phyloP scores from a whole-genome alignment of 208 protist genomes.

The Leptomonas pyrrhocoris region DNA sequence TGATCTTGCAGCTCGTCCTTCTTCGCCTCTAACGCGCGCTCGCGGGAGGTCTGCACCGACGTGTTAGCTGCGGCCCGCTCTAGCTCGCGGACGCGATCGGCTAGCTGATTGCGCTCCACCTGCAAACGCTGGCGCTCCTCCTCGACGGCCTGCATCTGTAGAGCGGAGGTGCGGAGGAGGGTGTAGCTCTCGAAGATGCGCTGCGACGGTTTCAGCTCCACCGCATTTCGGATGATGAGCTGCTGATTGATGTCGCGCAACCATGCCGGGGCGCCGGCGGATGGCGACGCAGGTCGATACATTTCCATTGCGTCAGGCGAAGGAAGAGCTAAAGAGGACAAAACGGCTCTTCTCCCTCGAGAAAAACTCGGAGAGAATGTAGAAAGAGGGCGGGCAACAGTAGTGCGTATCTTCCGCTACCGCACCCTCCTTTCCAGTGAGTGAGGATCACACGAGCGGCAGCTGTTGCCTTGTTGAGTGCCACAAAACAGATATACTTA shows the following conservation, averaged over 20 bases:
- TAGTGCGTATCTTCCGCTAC: no score
- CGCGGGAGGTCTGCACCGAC: conserved; percentile 42
- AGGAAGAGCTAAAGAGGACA: background rate
- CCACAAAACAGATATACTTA: no score
- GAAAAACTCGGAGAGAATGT: background rate
- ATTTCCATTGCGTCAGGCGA: conserved; percentile 15
- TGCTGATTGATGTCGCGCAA: conserved; percentile 44
- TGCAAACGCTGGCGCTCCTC: conserved; percentile 42
- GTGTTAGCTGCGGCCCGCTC: conserved; percentile 49
- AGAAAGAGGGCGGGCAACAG: no score
- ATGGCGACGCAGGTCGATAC: background rate
- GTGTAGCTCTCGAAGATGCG: conserved; percentile 51
- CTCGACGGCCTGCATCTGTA: conserved; percentile 39
- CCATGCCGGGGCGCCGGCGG: conserved; percentile 20
- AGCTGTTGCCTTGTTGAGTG: no score
- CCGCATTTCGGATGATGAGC: conserved; percentile 53
- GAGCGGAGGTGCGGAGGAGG: conserved; percentile 37
- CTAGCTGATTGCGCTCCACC: conserved; percentile 38
- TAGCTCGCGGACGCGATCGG: conserved; percentile 50
- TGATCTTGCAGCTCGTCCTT: conserved; percentile 49
- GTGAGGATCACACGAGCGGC: no score
- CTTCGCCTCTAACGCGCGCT: conserved; percentile 53
- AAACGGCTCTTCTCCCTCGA: background rate
- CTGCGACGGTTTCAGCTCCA: conserved; percentile 56
- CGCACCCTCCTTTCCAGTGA: no score